Conservation (phyloP, 768 basidiomycete genomes). For the Tricholoma hemisulphureum region DNA sequence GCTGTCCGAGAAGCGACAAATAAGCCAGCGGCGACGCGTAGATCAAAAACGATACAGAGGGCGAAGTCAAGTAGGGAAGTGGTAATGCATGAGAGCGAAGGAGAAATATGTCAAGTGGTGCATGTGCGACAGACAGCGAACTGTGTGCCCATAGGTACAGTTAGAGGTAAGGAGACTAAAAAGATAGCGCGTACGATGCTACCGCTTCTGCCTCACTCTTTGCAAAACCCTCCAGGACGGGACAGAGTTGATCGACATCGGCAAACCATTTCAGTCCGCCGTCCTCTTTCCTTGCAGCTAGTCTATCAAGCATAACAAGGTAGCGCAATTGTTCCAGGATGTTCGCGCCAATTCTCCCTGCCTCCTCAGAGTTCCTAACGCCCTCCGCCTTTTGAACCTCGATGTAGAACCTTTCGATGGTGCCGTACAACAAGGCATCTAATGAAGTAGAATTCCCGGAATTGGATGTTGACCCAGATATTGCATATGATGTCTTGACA, state of each 20-base stretch:
- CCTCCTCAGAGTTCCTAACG: constrained; percentile 50
- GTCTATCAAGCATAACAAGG: constrained; percentile 68
- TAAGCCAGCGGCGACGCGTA: constrained; percentile 71
- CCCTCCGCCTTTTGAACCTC: constrained; percentile 59
- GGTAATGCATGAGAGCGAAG: constrained; percentile 65
- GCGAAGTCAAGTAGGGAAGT: constrained; percentile 66
- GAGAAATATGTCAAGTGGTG: constrained; percentile 72
- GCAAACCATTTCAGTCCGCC: constrained; percentile 76
- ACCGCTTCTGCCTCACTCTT: constrained; percentile 51
- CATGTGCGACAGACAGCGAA: constrained; percentile 34
- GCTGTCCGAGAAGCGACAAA: constrained; percentile 51
- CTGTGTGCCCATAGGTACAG: constrained; percentile 27
- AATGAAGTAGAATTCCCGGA: constrained; percentile 53
- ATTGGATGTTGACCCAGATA: constrained; percentile 38
- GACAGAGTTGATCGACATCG: constrained; percentile 55
- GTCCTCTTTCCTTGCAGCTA: constrained; percentile 60
- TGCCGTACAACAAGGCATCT: constrained; percentile 59
- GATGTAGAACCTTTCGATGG: constrained; percentile 54
- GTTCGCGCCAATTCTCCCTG: constrained; percentile 44
- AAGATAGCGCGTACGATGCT: constrained; percentile 44
- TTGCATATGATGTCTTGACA: constrained; percentile 75
- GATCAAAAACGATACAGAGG: constrained; percentile 70
- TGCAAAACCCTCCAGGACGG: constrained; percentile 49
- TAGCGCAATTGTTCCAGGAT: constrained; percentile 61
- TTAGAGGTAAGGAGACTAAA: not conserved